phyloP scores from a whole-genome alignment of 2,329 filamentous ascomycete species.

The Huntiella decipiens region DNA sequence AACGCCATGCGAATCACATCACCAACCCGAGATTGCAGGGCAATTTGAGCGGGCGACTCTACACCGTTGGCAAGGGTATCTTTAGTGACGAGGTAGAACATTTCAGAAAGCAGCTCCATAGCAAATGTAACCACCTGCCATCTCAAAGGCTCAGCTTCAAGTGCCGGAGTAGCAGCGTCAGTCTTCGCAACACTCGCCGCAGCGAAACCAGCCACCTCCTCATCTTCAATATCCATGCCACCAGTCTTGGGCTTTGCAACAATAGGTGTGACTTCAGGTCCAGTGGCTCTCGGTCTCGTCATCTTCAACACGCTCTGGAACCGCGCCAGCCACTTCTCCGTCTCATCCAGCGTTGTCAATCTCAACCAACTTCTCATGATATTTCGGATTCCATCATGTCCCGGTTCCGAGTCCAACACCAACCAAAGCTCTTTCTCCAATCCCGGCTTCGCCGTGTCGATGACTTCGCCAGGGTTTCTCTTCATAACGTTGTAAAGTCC shows the following conservation, averaged over 20 bases:
- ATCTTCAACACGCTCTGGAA: conserved; percentile 81
- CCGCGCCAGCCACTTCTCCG: conserved; percentile 67
- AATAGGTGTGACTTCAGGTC: not conserved
- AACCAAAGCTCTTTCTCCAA: conserved; percentile 89
- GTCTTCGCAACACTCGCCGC: conserved; percentile 26
- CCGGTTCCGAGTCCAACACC: conserved; percentile 57
- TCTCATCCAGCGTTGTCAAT: conserved; percentile 67
- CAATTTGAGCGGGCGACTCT: conserved; percentile 57
- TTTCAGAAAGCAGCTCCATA: conserved; percentile 70
- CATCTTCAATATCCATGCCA: conserved; percentile 67
- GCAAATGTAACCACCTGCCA: conserved; percentile 95
- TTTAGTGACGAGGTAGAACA: conserved; percentile 61
- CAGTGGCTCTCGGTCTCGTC: conserved; percentile 27
- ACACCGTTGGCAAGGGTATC: conserved; percentile 54
- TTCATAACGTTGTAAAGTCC: conserved; percentile 93
- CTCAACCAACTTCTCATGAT: conserved; percentile 87
- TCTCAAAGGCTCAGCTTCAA: conserved; percentile 63
- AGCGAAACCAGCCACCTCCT: conserved; percentile 91
- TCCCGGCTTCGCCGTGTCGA: conserved; percentile 53
- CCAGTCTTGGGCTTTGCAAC: conserved; percentile 21
- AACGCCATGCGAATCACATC: conserved; percentile 96
- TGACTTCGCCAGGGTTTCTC: conserved; percentile 65
- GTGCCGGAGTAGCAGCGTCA: conserved; percentile 21
- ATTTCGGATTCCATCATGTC: conserved; percentile 63
- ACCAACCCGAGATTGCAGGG: conserved; percentile 64